Evolutionary conservation across 2,329 filamentous ascomycete species (phyloP), one percentile per base, ranked within the genome.

Genomic region (Kalmusia sp.): DNA sequence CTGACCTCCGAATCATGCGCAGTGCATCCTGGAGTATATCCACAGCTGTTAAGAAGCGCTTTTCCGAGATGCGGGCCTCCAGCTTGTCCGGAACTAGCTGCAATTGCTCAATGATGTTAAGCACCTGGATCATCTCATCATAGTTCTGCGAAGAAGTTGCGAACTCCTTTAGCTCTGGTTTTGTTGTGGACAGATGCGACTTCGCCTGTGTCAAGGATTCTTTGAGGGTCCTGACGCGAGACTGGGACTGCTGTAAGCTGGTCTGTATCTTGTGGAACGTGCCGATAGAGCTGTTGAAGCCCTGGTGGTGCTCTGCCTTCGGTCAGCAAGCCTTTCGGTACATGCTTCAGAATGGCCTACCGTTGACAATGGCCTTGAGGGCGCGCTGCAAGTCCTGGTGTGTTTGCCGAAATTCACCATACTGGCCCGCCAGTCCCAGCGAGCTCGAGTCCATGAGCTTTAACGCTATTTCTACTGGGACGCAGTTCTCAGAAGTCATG

Each of bases 211-310:
- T 84, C 52, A 99, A 80, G n/a, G 91, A 92, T 52, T 92, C 87
- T 73, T 93, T 95, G 57, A 99, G 80, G 11, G 82, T 80, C 53
- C 93, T 87, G 49, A 99, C 91, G 55, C 92, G 87, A 67, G 87
- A 87, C 75, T 99, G 95, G 14, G 92, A 96, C 45, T 86, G 82
- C 66, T 93, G 90, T 61, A 99, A 95, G 76, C 92, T 96, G 47
- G 88, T 87, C 74, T 99, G 95, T 57, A 99, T 99, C 76, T 96
- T 97, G 80, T 99, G 96, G 71, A 98, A 99, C 17, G 93, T 98
- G 74, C 93, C 95, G 59, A 99, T 98, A 45, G 93, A 97, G 75
- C 92, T 96, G 77, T 98, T 99, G 83, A 99, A 99, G 40, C 95
- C 96, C 75, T 99, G 95, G 70, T 99, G 93, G 71, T 99, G 93